Base-by-base conservation (phyloP, 2,329 filamentous ascomycete genomes). In the Aspergillus pseudoterreus region DNA sequence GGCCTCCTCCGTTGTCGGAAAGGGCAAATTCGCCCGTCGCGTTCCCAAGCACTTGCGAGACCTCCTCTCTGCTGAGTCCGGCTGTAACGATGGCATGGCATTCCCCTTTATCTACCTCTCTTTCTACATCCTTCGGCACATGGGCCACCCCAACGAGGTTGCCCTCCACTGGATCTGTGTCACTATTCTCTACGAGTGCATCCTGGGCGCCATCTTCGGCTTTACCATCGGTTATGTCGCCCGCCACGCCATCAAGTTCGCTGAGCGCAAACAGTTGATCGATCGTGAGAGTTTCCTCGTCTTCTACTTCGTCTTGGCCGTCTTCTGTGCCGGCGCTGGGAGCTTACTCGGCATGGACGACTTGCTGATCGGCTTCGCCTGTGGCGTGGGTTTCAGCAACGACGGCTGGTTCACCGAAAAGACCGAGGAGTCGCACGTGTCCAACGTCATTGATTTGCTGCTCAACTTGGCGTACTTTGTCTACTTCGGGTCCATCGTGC, bases 11-110 rank as follows among this genome's bases (percentile, higher is more conserved):
- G 94, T 99, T 49, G 94, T 99, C 47, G 94, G 94, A 69, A 99
- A 97, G 76, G 94, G 94, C 64, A 99, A 99, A 73, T 99, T 99
- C 65, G 92, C 94, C 33, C 96, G 96, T 75, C 85, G 94, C 57
- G 91, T 99, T 4, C 94, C 94, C 19, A 97, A 96, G 77, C 94
- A 99, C 84, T 77, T 99, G 75, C 83, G 94, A 79, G 94, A 99
- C 74, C 69, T 99, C 47, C 78, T 99, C 11, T 99, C 94, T 4
- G 92, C 92, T 51, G 94, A 99, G 74, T 99, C 94, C 6, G 94
- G 94, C 27, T 99, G 94, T 75, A 99, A 99, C 79, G 94, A 99
- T 70, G 94, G 94, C 73, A 99, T 99, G 94, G 94, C 94, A 1
- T 99, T 99, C 67, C 94, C 94, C 0, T 99, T 99, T 71, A 83